Percentiles rank a stretch among this genome's conserved stretches.
phyloP scores from a whole-genome alignment of 1,139 yeast genomes.

The Komagataea norvegica region DNA sequence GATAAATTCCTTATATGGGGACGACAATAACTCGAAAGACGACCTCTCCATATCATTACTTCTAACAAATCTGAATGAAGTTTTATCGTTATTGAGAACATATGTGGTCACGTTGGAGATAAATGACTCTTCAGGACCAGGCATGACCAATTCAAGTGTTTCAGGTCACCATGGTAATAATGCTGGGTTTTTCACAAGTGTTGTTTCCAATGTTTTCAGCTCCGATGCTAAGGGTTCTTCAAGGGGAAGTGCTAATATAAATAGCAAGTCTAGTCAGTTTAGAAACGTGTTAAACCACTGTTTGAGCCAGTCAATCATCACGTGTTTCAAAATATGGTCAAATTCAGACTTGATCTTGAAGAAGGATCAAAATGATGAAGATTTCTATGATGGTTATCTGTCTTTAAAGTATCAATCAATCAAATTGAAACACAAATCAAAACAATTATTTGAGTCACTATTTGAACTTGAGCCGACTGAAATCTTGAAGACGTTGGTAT shows the following conservation, averaged over 20 bases:
- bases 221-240: constrained; percentile 41
- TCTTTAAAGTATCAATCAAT: constrained; percentile 59
- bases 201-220: constrained; percentile 82
- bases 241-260: not conserved
- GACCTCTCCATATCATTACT: constrained; percentile 49
- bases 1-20: constrained; percentile 16
- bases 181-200: constrained; percentile 66
- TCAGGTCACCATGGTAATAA: constrained; percentile 23
- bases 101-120: constrained; percentile 24
- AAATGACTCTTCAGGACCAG: constrained; percentile 10
- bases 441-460: constrained; percentile 63
- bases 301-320: constrained; percentile 53
- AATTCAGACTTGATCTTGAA: constrained; percentile 27
- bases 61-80: constrained; percentile 47
- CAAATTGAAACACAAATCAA: constrained; percentile 67
- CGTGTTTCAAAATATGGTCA: constrained; percentile 63
- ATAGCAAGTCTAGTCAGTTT: constrained; percentile 6
- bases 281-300: constrained; percentile 34
- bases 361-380: constrained; percentile 9
- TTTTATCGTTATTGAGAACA: constrained; percentile 21
- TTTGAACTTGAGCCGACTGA: constrained; percentile 70
- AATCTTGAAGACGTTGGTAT: constrained; percentile 60
- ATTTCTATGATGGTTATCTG: constrained; percentile 24
- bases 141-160: constrained; percentile 9
- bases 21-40: constrained; percentile 19